phyloP scores from a whole-genome alignment of 2,329 filamentous ascomycete genomes.

The Trichoderma endophyticum region DNA sequence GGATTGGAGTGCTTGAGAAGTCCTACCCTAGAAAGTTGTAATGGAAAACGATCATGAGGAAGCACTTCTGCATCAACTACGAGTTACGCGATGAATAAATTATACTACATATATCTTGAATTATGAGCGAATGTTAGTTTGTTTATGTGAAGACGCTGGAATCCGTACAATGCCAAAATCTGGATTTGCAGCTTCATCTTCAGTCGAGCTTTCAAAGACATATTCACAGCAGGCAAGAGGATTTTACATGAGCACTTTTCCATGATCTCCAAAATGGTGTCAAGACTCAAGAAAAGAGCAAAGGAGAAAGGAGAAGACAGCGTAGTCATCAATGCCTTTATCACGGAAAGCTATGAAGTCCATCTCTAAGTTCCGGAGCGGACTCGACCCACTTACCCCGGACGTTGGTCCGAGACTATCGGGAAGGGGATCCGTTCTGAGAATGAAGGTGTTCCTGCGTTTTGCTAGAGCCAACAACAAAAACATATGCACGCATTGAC shows the following conservation, averaged over 20 bases:
- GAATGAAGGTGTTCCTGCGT: neutral
- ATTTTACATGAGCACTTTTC: neutral
- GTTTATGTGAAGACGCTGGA: too few relatives aligned
- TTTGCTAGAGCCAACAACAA: neutral
- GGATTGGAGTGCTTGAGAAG: too few relatives aligned
- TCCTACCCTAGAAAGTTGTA: neutral
- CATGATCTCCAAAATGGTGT: too few relatives aligned
- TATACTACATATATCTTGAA: too few relatives aligned
- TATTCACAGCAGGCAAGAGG: too few relatives aligned
- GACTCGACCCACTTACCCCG: neutral
- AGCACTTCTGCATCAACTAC: neutral
- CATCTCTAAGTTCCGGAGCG: neutral
- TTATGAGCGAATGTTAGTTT: neutral
- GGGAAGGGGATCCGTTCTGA: neutral
- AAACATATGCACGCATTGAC: neutral
- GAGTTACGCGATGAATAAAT: neutral
- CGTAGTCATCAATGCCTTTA: accelerated
- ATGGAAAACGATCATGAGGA: neutral
- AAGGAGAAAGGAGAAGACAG: neutral
- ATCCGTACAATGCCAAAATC: neutral
- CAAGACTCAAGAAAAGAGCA: neutral
- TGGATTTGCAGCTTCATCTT: neutral
- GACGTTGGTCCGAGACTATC: neutral
- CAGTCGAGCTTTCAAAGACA: too few relatives aligned
- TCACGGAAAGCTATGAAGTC: neutral